Evolutionary conservation across 2,329 filamentous ascomycete species (phyloP).

Genomic region (Magnaporthiopsis incrustans): DNA sequence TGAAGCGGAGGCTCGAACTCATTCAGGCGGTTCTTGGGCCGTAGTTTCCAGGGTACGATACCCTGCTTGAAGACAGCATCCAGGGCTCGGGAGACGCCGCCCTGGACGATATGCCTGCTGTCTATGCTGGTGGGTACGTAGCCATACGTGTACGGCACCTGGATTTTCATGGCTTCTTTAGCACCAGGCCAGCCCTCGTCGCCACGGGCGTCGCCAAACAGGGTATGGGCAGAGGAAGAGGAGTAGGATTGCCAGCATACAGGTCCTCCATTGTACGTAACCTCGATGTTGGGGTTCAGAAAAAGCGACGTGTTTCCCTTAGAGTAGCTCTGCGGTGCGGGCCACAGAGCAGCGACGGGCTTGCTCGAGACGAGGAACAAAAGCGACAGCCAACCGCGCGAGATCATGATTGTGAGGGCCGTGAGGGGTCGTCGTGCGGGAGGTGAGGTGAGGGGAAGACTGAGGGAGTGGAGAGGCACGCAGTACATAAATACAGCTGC

Average conservation of each 20-base stretch:
- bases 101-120: slow-evolving; percentile 47
- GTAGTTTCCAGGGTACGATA: slow-evolving; percentile 73
- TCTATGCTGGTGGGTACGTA: slow-evolving; percentile 31
- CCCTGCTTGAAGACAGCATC: slow-evolving; percentile 57
- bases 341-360: slow-evolving; percentile 48
- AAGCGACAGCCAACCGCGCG: slow-evolving; percentile 24
- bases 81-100: slow-evolving; percentile 51
- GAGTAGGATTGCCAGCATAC: slow-evolving; percentile 37
- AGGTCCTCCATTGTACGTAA: slow-evolving; percentile 51
- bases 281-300: slow-evolving; percentile 40
- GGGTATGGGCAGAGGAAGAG: slow-evolving; percentile 13
- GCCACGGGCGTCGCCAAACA: slow-evolving; percentile 7
- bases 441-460: background rate
- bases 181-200: background rate
- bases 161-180: slow-evolving; percentile 12
- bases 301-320: slow-evolving; percentile 45
- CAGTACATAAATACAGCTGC: background rate
- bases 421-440: too few species aligned
- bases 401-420: slow-evolving; percentile 16
- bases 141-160: slow-evolving; percentile 41
- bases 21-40: slow-evolving; percentile 47
- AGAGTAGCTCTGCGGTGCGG: slow-evolving; percentile 40
- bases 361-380: slow-evolving; percentile 30
- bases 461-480: background rate
- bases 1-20: slow-evolving; percentile 53